phyloP scores from a whole-genome alignment of 2,329 filamentous ascomycete species.

The Ophiocordyceps unilateralis region DNA sequence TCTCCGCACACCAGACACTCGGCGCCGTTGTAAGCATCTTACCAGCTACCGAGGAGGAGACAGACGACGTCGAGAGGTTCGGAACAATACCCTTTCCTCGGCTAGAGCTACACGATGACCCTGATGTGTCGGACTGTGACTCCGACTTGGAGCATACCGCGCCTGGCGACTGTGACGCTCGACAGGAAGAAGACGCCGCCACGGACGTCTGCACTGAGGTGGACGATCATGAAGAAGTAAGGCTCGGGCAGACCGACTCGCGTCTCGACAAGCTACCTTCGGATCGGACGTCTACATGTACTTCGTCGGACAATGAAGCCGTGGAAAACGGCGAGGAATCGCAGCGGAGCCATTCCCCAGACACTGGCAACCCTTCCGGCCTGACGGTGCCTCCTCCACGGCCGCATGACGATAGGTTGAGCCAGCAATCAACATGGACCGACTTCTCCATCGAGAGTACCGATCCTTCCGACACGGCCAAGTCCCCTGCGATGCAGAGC shows the following conservation, averaged over 20 bases:
- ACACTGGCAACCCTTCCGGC: constrained; percentile 22
- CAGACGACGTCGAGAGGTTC: constrained; percentile 3
- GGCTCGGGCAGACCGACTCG: constrained; percentile 11
- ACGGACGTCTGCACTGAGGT: constrained; percentile 20
- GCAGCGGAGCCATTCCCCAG: constrained; percentile 10
- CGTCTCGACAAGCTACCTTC: constrained; percentile 14
- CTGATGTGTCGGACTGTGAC: constrained; percentile 21
- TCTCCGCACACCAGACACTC: constrained; percentile 8
- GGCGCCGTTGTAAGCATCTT: constrained; percentile 33
- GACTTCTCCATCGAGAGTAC: constrained; percentile 39
- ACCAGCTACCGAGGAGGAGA: constrained; percentile 17
- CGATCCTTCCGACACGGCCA: constrained; percentile 17
- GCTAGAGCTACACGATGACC: constrained; percentile 9
- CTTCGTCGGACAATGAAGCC: constrained; percentile 18
- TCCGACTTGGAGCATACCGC: constrained; percentile 15
- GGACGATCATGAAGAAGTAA: constrained; percentile 13
- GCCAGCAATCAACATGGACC: constrained; percentile 42
- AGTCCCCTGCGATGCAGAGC: constrained; percentile 13
- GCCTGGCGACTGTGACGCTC: constrained; percentile 8
- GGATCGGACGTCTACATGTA: constrained; percentile 21
- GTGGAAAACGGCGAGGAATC: constrained; percentile 12
- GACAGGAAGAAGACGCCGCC: constrained; percentile 14
- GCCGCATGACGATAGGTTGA: constrained; percentile 27
- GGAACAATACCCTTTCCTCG: constrained; percentile 16
- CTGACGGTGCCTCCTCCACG: constrained; percentile 28